Evolutionary conservation across 225 moss, liverwort and hornwort genomes (phyloP), one percentile per base, ranked within the genome.

Genomic region (Marchantia paleacea): DNA sequence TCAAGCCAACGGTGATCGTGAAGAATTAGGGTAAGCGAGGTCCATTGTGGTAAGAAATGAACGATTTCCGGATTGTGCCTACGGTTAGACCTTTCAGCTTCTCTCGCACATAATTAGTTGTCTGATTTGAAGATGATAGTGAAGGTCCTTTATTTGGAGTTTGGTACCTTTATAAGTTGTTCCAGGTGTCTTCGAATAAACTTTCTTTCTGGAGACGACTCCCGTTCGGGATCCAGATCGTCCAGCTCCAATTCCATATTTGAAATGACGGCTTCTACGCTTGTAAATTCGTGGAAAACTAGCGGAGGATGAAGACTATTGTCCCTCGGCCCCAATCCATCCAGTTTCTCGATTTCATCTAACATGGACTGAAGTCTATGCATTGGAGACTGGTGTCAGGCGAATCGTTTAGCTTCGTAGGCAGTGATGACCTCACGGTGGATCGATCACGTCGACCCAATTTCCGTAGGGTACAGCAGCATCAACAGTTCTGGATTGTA

Each of bases 301-400:
- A 57, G 25, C 63, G 62, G 22, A n/a, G 12, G 47, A 7, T 10
- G 65, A 24, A 0, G 11, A 48, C 19, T 62, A 48, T 20, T 79
- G 4, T 48, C 31, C 69, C 69, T 79, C 7, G 25, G 47, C 2
- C 51, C 78, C 53, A 15, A 24, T 4, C 31, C 8, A 58, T 79
- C 79, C 53, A 79, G 54, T 10, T 61, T 69, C 69, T 79, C 79
- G 53, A 79, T 79, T 31, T 79, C 79, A 57, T 79, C 79, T n/a
- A 69, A 57, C 79, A 79, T 69, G 29, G 69, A 71, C 52, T 79
- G 79, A 31, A 79, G 79, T 69, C 25, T 69, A 25, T 69, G 28
- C 79, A 78, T 78, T 60, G 57, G 30, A 54, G 31, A 75, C 26
- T 18, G 50, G 15, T 6, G 47, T 70, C 39, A 31, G 70, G 18